Base-by-base conservation (phyloP, 345 rosid genomes). In the Odontarrhena argentea region DNA sequence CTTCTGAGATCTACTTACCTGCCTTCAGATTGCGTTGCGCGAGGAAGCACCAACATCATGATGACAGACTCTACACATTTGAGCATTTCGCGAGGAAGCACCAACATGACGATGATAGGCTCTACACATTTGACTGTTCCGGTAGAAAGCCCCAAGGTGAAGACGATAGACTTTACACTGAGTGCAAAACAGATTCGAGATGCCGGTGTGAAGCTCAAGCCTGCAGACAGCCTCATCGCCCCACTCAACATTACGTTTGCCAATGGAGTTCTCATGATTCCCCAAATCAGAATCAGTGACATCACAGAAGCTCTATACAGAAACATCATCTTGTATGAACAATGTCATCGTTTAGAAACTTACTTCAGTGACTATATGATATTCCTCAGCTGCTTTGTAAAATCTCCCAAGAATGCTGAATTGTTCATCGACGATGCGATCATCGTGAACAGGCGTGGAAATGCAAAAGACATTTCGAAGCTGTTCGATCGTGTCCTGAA, bases 171-270 rank as follows among this genome's bases (percentile, higher is more conserved):
- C 32, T 28, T 4, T 28, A 4, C 74, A n/a, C 8, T 22, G 1
- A 35, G 10, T 64, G 76, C 79, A 9, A 70, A 64, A 0, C 76
- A 77, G 52, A 75, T 83, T 11, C 35, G 62, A 9, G 66, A 55
- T 26, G 86, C 79, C 7, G 84, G 84, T n/a, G 79, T 80, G n/a
- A 63, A 2, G 38, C 78, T 82, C 24, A 68, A 37, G 47, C 47
- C 36, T n/a, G 51, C 42, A 7, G 55, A 51, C 12, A 55, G 9
- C 24, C 53, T 56, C 1, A 51, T 6, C 12, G 61, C 66, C 36
- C 52, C 60, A 26, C 63, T 80, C 11, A 77, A 80, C 55, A 49
- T 80, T 22, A 61, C 1, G 9, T 59, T 59, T 63, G 57, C 15
- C 36, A 26, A 63, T 10, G 69, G 76, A 28, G 15, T 71, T 35